A percentile compares a stretch with the other conserved stretches of the same genome.
Evolutionary conservation across 2,329 filamentous ascomycete species (phyloP).

Genomic region (Rutstroemia sp.): DNA sequence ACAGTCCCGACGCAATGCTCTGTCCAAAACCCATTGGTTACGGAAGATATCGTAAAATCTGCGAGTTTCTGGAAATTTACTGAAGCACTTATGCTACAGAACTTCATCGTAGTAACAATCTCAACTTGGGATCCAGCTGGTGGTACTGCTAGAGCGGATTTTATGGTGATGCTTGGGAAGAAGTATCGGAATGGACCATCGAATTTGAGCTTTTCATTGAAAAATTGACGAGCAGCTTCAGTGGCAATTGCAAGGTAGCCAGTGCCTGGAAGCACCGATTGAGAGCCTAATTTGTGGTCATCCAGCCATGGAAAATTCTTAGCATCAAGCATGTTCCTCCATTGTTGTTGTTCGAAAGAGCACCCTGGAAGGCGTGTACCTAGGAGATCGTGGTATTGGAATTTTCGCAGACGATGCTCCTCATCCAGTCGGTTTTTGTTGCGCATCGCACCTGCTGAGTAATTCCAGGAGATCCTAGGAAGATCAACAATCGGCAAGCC

Average conservation of each 20-base stretch:
- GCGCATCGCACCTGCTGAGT: conserved; percentile 21
- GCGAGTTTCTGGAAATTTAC: neutral
- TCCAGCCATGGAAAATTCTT: conserved; percentile 40
- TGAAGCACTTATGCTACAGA: conserved; percentile 1
- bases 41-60: conserved; percentile 3
- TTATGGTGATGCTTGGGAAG: conserved; percentile 3
- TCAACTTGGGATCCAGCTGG: conserved; percentile 5
- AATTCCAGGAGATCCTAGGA: conserved; percentile 42
- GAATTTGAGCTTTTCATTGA: neutral
- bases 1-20: conserved; percentile 4
- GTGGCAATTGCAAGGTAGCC: conserved; percentile 31
- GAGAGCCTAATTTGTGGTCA: conserved; percentile 45
- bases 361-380: conserved; percentile 30
- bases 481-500: conserved; percentile 15
- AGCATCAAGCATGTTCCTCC: conserved; percentile 7
- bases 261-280: conserved; percentile 38
- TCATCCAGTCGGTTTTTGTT: conserved; percentile 30
- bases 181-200: neutral
- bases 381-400: conserved; percentile 42
- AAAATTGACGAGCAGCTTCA: conserved; percentile 1
- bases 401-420: conserved; percentile 45
- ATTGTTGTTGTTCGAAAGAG: conserved; percentile 27
- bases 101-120: conserved; percentile 4
- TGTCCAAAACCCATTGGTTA: conserved; percentile 3
- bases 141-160: conserved; percentile 4